Base-by-base conservation (phyloP, 805 yeast genomes). In the Ogataea haglerorum region DNA sequence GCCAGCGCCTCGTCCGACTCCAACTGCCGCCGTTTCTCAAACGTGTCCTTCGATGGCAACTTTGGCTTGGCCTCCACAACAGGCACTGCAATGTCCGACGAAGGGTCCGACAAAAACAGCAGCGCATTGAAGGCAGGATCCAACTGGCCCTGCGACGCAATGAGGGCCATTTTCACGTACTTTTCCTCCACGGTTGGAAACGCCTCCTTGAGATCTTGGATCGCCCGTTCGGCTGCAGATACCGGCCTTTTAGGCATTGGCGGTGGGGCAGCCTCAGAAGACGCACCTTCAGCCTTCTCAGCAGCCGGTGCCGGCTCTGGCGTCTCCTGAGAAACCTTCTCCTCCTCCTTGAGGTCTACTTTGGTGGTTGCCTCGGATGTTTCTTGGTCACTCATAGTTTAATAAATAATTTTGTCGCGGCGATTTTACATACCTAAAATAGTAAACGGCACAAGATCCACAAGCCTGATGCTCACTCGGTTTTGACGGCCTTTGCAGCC, bases 91-190 rank as follows among this genome's bases (percentile, higher is more conserved):
- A 82, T 78, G 46, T 72, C 72, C 45, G 71, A 70, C 3, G 70
- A 59, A 8, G 91, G 91, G 62, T 90, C 96, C 13, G 86, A 80
- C 40, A 87, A 65, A 51, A 76, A 87, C 45, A 91, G 68, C 53
- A 90, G 68, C 0, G 96, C 97, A 60, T 83, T 85, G 68, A 91
- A 91, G 1, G 96, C 95, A 1, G 85, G 81, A 52, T 88, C 96
- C 31, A 87, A 60, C 34, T 75, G 70, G 21, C 95, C 96, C 34
- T 73, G 77, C 14, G 95, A 79, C 2, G 98, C 98, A 58, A 93
- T 85, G 42, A 90, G 68, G 1, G 87, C 82, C 21, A 95, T 89
- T 40, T 80, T 78, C 47, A 87, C 70, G 52, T 80, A 76, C 46
- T 79, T 76, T 22, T 75, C 84, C 30, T 88, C 95, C 17, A 80